Evolutionary conservation across 2,329 filamentous ascomycete genomes (phyloP), one percentile per base, ranked within the genome.

Genomic region (Colletotrichum sojae): DNA sequence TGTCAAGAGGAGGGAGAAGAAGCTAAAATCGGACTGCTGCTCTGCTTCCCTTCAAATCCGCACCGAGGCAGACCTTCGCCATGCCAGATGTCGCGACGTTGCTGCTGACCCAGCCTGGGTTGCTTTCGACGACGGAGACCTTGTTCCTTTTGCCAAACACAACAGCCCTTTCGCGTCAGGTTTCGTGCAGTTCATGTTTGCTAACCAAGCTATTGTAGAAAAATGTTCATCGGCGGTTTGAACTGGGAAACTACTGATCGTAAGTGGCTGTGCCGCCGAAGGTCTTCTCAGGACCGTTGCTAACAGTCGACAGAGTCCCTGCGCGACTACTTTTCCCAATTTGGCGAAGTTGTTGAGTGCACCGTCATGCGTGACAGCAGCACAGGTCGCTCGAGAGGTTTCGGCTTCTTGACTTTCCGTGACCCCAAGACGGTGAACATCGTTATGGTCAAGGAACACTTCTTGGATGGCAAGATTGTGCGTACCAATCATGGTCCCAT

Each of bases 371-470:
- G 96, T 73, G 96, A 99, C 81, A 95, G 94, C 71, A 92, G 93
- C 57, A 97, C 94, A 10, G 96, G 96, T 51, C 91, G 96, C 71
- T 98, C 96, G 36, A 90, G 96, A 81, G 96, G 96, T 25, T 99
- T 99, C 76, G 96, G 96, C 36, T 99, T 99, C 83, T 86, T 99
- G 71, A 99, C 96, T 0, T 99, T 99, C 86, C 97, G 94, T 79
- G 96, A 99, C 77, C 92, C 96, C 55, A 97, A 97, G 84, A 97
- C 94, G 4, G 96, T 99, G 73, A 99, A 99, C 79, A 97, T 94
- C 73, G 96, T 99, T 72, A 99, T 99, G 96, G 96, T 99, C 71
- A 99, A 99, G 83, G 96, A 99, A 79, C 96, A 99, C 80, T 97
- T 95, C 75, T 88, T 99, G 22, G 96, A 99, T 78, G 96, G 96